Base-by-base conservation (phyloP, 345 rosid genomes). In the Pugionium dolabratum region DNA sequence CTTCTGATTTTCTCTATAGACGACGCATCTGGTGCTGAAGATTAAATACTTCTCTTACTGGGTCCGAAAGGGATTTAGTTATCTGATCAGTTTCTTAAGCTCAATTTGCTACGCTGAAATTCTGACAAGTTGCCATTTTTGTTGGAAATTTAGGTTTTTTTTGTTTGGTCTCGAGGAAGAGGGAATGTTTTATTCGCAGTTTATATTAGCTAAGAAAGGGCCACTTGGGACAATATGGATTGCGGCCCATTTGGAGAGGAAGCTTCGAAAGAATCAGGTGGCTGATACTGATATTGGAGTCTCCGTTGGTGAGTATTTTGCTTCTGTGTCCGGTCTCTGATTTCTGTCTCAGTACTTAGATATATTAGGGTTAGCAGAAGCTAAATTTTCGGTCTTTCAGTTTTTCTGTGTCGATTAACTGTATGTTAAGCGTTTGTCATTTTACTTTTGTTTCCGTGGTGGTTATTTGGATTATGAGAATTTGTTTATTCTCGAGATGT, bases 161-260 rank as follows among this genome's bases (percentile, higher is more conserved):
- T 41, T 31, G 37, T 66, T 44, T 36, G 49, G 18, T 18, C 18
- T 43, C 27, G 73, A 31, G 59, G 70, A 45, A 47, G 67, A 77
- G 76, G 75, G 79, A 60, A 95, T 95, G 99, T 95, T 95, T 78
- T 95, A 95, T 71, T 91, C 99, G 54, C 99, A 95, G 81, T 95
- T 95, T 75, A 95, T 95, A 75, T 80, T 95, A 86, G 99, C 99
- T 54, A 95, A 95, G 92, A 95, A 95, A 82, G 99, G 99, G 64
- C 99, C 99, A 53, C 83, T 95, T 54, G 97, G 99, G 67, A 95
- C 99, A 2, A 95, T 95, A 76, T 95, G 99, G 99, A 95, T 95
- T 30, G 99, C 99, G 1, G 99, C 99, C 48, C 99, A 95, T 78
- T 79, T 95, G 81, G 99, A 95, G 83, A 83, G 99, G 80, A 95